Conservation (phyloP, 805 yeast genomes). For the Candida wancherniae region DNA sequence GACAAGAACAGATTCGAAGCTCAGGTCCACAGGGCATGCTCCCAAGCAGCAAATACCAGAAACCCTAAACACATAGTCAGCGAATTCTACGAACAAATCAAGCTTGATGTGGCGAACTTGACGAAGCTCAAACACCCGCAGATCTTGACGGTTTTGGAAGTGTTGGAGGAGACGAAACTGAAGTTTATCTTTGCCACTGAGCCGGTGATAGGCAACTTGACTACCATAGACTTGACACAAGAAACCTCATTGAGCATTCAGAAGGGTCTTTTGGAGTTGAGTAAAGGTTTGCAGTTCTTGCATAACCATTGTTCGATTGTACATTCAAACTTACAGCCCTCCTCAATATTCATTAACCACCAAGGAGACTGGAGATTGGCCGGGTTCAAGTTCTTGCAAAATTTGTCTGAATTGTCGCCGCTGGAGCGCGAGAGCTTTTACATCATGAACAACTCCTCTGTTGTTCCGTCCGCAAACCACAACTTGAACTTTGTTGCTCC, state of each 20-base stretch:
- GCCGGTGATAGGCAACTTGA: conserved; percentile 55
- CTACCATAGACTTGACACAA: conserved; percentile 27
- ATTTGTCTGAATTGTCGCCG: conserved; percentile 45
- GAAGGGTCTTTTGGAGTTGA: conserved; percentile 76
- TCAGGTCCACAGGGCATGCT: conserved; percentile 37
- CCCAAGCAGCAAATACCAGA: conserved; percentile 28
- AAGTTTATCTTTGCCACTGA: conserved; percentile 83
- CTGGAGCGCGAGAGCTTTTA: conserved; percentile 53
- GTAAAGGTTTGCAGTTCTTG: conserved; percentile 75
- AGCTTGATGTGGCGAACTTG: conserved; percentile 63
- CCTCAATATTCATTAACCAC: conserved; percentile 68
- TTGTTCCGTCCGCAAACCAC: conserved; percentile 73
- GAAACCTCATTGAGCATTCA: conserved; percentile 70
- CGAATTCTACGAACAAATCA: conserved; percentile 62
- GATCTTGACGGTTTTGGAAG: conserved; percentile 77
- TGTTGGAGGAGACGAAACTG: conserved; percentile 78
- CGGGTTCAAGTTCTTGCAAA: conserved; percentile 55
- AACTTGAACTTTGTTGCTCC: conserved; percentile 81
- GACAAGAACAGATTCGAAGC: conserved; percentile 74
- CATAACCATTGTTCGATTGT: conserved; percentile 72
- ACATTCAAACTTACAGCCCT: conserved; percentile 76
- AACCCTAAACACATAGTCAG: conserved; percentile 48
- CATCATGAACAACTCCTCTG: conserved; percentile 67
- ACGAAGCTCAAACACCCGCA: conserved; percentile 88
- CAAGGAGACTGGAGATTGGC: conserved; percentile 92